Evolutionary conservation across 2,329 filamentous ascomycete genomes (phyloP).

Genomic region (Cladosporium sp.): DNA sequence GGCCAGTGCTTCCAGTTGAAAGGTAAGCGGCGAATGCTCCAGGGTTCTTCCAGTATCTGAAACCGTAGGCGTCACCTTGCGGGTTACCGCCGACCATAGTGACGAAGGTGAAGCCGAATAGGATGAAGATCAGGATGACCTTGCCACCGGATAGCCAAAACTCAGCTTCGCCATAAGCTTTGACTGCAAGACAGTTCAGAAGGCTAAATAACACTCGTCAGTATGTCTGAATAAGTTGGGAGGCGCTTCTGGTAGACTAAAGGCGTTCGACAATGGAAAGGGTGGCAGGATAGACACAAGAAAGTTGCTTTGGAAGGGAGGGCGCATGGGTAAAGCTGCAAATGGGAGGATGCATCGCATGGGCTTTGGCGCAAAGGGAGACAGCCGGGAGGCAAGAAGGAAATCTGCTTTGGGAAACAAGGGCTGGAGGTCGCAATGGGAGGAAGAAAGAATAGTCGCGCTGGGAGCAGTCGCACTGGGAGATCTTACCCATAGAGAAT

Average conservation of each 20-base stretch:
- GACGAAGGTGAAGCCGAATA: slow-evolving; percentile 38
- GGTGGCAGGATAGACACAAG: too few species aligned
- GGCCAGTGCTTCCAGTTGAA: slow-evolving; percentile 25
- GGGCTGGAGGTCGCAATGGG: slow-evolving; percentile 8
- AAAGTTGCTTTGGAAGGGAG: neutral
- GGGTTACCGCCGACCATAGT: slow-evolving; percentile 35
- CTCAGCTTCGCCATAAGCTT: slow-evolving; percentile 40
- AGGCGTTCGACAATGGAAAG: too few species aligned
- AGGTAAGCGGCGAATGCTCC: slow-evolving; percentile 30
- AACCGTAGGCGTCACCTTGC: slow-evolving; percentile 34
- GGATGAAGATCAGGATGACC: slow-evolving; percentile 41
- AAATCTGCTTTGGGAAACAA: neutral
- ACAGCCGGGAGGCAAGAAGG: neutral
- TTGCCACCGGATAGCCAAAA: slow-evolving; percentile 51
- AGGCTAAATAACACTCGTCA: slow-evolving; percentile 17
- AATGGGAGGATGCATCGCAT: neutral
- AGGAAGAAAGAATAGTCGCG: slow-evolving; percentile 5
- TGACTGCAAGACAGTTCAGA: slow-evolving; percentile 44
- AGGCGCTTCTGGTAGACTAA: slow-evolving; percentile 1
- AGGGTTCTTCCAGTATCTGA: slow-evolving; percentile 40
- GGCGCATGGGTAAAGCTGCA: slow-evolving; percentile 1
- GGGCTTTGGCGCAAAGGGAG: neutral
- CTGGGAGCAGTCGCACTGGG: slow-evolving; percentile 12
- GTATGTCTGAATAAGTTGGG: neutral
- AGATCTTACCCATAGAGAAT: slow-evolving; percentile 14